phyloP scores from a whole-genome alignment of 2,329 filamentous ascomycete genomes.

The Ophiocordyceps camponoti-saundersi region DNA sequence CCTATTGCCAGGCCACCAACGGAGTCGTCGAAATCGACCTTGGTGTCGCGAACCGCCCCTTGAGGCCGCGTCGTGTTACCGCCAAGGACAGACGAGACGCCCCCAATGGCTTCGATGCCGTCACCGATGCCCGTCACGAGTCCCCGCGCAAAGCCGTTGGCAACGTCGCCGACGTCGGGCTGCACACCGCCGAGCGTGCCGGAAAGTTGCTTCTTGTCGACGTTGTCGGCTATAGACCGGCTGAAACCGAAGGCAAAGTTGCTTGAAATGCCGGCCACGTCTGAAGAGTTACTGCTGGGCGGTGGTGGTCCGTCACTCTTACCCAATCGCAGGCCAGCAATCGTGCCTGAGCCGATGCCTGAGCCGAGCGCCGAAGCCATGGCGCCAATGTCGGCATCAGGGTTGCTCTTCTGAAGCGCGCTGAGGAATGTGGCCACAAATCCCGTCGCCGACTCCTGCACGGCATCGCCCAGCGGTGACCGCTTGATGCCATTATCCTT shows the following conservation, averaged over 20 bases:
- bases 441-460: conserved; percentile 14
- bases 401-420: conserved; percentile 6
- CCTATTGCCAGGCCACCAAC: conserved; percentile 16
- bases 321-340: conserved; percentile 8
- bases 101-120: conserved; percentile 14
- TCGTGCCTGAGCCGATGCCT: conserved; percentile 9
- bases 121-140: conserved; percentile 17
- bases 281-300: conserved; percentile 6
- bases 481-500: conserved; percentile 11
- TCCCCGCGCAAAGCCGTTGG: conserved; percentile 17
- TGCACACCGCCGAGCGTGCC: background rate
- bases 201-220: conserved; percentile 5
- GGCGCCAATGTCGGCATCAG: conserved; percentile 1
- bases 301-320: conserved; percentile 3
- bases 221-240: conserved; percentile 8
- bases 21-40: conserved; percentile 16
- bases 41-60: conserved; percentile 6
- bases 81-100: conserved; percentile 13
- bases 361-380: conserved; percentile 7
- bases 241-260: conserved; percentile 13
- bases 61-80: conserved; percentile 9
- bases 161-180: conserved; percentile 11
- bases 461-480: conserved; percentile 11
- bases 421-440: conserved; percentile 11
- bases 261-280: conserved; percentile 7